phyloP scores from a whole-genome alignment of 352 stramenopile species.

The Phytophthora constricta region DNA sequence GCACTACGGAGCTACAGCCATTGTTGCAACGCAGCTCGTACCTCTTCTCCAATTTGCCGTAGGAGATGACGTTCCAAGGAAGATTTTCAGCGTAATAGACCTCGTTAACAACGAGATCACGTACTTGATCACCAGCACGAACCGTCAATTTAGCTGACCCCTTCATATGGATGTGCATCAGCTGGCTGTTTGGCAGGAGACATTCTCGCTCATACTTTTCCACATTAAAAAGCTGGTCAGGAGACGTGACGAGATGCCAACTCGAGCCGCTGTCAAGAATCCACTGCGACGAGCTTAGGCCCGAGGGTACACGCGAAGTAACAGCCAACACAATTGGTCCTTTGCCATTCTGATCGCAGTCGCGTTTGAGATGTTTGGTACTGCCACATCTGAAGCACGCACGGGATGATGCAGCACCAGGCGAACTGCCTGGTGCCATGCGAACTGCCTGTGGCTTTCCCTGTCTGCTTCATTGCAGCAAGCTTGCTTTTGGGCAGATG shows the following conservation, averaged over 20 bases:
- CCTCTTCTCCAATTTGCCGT: not conserved
- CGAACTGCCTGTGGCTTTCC: too few species aligned
- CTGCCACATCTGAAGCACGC: not conserved
- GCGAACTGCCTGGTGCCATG: too few species aligned
- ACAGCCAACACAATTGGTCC: not conserved
- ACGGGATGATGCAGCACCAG: not conserved
- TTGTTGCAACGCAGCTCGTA: not conserved
- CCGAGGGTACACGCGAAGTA: too few species aligned
- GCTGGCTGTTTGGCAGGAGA: not conserved
- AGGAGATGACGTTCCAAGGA: constrained; percentile 1
- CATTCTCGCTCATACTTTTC: not conserved
- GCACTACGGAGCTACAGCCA: not conserved
- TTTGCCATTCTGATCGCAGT: not conserved
- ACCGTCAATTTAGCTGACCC: not conserved
- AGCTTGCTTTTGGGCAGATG: not conserved
- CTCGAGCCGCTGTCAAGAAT: constrained; percentile 9
- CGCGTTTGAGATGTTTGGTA: not conserved
- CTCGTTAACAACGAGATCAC: not conserved
- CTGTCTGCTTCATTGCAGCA: not conserved
- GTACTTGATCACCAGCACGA: not conserved
- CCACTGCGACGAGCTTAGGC: too few species aligned
- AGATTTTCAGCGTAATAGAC: not conserved
- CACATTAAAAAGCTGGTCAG: not conserved
- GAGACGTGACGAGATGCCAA: not conserved
- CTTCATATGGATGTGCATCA: not conserved